A percentile compares a stretch with the other conserved stretches of the same genome.
Evolutionary conservation across 768 basidiomycete species (phyloP).

Genomic region (Termitomyces sp.): DNA sequence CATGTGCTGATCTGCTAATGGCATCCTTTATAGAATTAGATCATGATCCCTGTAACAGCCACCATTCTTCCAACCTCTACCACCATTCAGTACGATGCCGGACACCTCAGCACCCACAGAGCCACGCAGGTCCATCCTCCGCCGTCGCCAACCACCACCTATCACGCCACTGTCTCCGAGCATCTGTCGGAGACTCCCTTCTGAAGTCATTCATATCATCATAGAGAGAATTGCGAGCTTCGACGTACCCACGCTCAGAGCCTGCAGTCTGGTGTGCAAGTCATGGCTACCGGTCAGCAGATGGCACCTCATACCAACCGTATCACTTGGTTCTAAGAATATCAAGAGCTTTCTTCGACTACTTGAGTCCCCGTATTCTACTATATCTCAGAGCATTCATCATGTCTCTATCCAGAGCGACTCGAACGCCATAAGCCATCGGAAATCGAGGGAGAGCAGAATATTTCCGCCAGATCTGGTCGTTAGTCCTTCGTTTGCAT

Average conservation of each 20-base stretch:
- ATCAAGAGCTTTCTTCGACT: conserved; percentile 12
- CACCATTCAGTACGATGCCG: conserved; percentile 5
- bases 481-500: conserved; percentile 2
- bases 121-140: conserved; percentile 16
- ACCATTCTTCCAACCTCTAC: conserved; percentile 4
- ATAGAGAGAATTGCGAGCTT: conserved; percentile 14
- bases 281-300: conserved; percentile 14
- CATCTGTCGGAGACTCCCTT: conserved; percentile 13
- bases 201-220: conserved; percentile 15
- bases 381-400: conserved; percentile 12
- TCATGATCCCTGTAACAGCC: conserved; percentile 14
- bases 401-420: conserved; percentile 16
- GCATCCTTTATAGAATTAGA: conserved; percentile 12
- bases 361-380: conserved; percentile 13
- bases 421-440: conserved; percentile 15
- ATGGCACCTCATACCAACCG: conserved; percentile 12
- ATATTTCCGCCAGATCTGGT: conserved; percentile 6
- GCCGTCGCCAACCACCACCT: conserved; percentile 12
- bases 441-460: conserved; percentile 9
- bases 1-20: conserved; percentile 17
- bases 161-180: conserved; percentile 14
- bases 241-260: conserved; percentile 14
- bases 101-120: conserved; percentile 2
- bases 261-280: conserved; percentile 15
- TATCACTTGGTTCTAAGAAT: conserved; percentile 14